phyloP scores from a whole-genome alignment of 139 green algal genomes.

The Pleodorina starrii region DNA sequence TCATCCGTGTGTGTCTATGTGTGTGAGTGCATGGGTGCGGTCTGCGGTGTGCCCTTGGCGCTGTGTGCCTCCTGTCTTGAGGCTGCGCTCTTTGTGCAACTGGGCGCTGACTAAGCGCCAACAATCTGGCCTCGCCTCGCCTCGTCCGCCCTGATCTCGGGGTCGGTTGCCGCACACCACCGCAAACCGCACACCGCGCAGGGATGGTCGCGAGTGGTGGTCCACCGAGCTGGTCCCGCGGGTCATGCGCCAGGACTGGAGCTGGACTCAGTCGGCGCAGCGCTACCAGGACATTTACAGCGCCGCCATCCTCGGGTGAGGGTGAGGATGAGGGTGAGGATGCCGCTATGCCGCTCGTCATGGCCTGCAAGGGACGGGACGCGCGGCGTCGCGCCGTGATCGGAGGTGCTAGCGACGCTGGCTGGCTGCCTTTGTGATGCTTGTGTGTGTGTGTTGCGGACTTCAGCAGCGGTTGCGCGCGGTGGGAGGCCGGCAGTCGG shows the following conservation, averaged over 20 bases:
- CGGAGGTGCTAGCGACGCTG: too few species aligned
- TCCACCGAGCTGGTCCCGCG: slow-evolving; percentile 53
- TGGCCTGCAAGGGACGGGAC: too few species aligned
- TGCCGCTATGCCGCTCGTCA: too few species aligned
- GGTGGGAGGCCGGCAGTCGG: too few species aligned
- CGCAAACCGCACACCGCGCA: background rate
- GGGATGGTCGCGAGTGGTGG: slow-evolving; percentile 63
- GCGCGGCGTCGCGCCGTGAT: too few species aligned
- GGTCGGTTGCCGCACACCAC: background rate
- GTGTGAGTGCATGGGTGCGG: too few species aligned
- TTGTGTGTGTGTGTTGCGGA: too few species aligned
- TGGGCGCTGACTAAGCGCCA: background rate
- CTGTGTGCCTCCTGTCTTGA: background rate
- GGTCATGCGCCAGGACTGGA: slow-evolving; percentile 64
- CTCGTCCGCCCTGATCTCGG: background rate
- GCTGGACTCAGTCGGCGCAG: slow-evolving; percentile 54
- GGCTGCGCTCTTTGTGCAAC: background rate
- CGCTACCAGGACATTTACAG: slow-evolving; percentile 55
- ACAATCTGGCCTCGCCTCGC: background rate
- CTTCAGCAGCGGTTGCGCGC: too few species aligned
- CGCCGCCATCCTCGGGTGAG: background rate
- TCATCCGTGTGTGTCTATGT: too few species aligned
- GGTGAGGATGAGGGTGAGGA: too few species aligned
- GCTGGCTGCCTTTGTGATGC: too few species aligned
- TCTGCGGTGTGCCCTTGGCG: background rate